These are phyloP conservation scores for Trichoderma lentiforme DNA, from an alignment of 2,329 filamentous ascomycete species.

Conservation along the genomic window DNA sequence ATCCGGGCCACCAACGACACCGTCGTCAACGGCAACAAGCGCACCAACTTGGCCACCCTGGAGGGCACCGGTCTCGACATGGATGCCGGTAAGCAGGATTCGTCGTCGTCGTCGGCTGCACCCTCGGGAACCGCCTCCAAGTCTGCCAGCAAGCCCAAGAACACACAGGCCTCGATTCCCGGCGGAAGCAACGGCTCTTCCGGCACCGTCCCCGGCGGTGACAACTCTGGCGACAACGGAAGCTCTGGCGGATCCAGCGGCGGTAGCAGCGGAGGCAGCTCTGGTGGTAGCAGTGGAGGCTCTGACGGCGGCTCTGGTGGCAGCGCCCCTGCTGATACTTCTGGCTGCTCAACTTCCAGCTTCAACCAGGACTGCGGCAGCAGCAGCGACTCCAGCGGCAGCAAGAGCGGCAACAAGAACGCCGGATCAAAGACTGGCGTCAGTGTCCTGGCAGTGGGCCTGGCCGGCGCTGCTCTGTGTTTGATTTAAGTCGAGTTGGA, in stretches of 20 bases:
- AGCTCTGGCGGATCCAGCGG: constrained; percentile 13
- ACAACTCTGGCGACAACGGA: background rate
- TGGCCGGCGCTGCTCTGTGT: constrained; percentile 35
- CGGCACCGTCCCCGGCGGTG: constrained; percentile 26
- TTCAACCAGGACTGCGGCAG: constrained; percentile 42
- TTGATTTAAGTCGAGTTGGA: constrained; percentile 26
- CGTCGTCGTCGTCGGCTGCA: background rate
- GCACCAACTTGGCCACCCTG: constrained; percentile 74
- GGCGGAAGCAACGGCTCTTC: constrained; percentile 28
- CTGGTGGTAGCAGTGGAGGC: constrained; percentile 12
- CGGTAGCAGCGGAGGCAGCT: constrained; percentile 6
- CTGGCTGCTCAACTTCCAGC: constrained; percentile 35
- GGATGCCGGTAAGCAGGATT: constrained; percentile 38
- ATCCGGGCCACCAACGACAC: constrained; percentile 68
- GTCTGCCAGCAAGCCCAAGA: constrained; percentile 23
- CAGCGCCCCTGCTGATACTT: constrained; percentile 24
- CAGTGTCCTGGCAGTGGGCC: constrained; percentile 38
- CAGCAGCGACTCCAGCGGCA: constrained; percentile 31
- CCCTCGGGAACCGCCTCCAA: constrained; percentile 13
- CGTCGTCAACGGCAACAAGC: constrained; percentile 69
- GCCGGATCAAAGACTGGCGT: constrained; percentile 32
- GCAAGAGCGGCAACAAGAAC: constrained; percentile 32
- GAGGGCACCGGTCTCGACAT: constrained; percentile 77
- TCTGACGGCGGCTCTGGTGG: constrained; percentile 21
- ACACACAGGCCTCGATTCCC: constrained; percentile 29